Percentiles rank a stretch among this genome's conserved stretches.
Evolutionary conservation across 225 moss, liverwort and hornwort genomes (phyloP).

Genomic region (Sphagnum contortum): DNA sequence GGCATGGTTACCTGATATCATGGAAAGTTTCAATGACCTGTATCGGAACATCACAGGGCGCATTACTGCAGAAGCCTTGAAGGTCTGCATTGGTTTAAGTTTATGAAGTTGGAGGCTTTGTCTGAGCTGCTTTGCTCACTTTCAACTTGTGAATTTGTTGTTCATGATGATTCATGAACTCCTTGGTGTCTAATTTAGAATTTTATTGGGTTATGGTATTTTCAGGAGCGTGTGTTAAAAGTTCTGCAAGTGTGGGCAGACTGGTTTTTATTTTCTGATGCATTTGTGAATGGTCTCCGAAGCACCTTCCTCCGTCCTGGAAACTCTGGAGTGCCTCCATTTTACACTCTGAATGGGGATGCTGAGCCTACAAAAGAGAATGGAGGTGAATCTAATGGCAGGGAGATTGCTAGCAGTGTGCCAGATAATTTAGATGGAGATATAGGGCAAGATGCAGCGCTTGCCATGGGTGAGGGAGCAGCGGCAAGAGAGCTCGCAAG

Average conservation of each 20-base stretch:
- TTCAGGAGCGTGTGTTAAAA: constrained; percentile 98
- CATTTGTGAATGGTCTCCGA: constrained; percentile 91
- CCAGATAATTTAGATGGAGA: constrained; percentile 50
- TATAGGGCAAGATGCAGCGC: constrained; percentile 79
- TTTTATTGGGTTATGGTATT: constrained; percentile 6
- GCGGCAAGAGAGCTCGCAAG: constrained; percentile 94
- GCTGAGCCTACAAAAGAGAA: constrained; percentile 54
- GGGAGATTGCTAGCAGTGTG: constrained; percentile 15
- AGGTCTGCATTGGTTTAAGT: constrained; percentile 30
- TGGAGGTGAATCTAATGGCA: constrained; percentile 51
- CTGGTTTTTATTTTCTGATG: constrained; percentile 99
- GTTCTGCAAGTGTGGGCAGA: constrained; percentile 99
- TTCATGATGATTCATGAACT: not conserved
- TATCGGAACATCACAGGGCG: constrained; percentile 92
- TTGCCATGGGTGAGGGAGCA: constrained; percentile 98
- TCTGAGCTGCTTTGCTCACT: not conserved
- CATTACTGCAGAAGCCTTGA: constrained; percentile 98
- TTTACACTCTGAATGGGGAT: constrained; percentile 80
- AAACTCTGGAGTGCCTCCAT: constrained; percentile 81
- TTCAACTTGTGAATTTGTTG: not conserved
- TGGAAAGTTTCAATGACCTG: constrained; percentile 98
- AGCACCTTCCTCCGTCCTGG: constrained; percentile 91
- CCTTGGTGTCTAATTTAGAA: not conserved
- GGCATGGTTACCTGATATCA: constrained; percentile 90
- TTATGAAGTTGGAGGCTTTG: not conserved